Evolutionary conservation across 2,329 filamentous ascomycete genomes (phyloP).

Genomic region (Neophaeococcomyces aloes): DNA sequence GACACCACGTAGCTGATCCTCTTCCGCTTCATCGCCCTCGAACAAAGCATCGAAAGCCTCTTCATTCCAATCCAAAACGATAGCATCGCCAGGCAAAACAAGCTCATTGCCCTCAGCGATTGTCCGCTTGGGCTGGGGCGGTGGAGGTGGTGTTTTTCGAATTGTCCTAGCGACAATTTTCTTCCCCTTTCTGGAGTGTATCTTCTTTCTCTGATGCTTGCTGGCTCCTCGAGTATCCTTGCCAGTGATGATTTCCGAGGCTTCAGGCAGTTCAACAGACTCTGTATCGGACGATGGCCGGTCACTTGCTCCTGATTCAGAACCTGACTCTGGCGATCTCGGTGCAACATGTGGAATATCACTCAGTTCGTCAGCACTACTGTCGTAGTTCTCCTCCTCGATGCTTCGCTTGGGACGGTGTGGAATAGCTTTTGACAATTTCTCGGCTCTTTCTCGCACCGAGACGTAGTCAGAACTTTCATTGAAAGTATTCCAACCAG

Average conservation of each 20-base stretch:
- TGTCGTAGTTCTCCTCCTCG: constrained; percentile 22
- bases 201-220: constrained; percentile 21
- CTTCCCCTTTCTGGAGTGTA: constrained; percentile 31
- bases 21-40: constrained; percentile 30
- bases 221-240: constrained; percentile 14
- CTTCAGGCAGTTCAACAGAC: constrained; percentile 22
- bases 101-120: constrained; percentile 42
- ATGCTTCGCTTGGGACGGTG: constrained; percentile 7
- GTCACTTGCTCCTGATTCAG: constrained; percentile 13
- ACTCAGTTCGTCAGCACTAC: constrained; percentile 26
- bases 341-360: constrained; percentile 16
- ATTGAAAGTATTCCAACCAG: constrained; percentile 53
- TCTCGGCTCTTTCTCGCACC: constrained; percentile 14
- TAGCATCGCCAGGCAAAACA: constrained; percentile 69
- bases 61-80: constrained; percentile 76
- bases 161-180: constrained; percentile 16
- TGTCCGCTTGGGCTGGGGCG: constrained; percentile 14
- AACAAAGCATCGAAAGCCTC: constrained; percentile 65
- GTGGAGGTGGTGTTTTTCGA: constrained; percentile 11
- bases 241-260: constrained; percentile 15
- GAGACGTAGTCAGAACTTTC: constrained; percentile 16
- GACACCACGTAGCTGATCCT: constrained; percentile 47
- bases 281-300: constrained; percentile 22
- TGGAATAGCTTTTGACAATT: constrained; percentile 12
- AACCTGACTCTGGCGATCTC: constrained; percentile 12